These are phyloP conservation scores for Madurella mycetomatis DNA, from an alignment of 2,329 filamentous ascomycete genomes.

Conservation along the genomic window DNA sequence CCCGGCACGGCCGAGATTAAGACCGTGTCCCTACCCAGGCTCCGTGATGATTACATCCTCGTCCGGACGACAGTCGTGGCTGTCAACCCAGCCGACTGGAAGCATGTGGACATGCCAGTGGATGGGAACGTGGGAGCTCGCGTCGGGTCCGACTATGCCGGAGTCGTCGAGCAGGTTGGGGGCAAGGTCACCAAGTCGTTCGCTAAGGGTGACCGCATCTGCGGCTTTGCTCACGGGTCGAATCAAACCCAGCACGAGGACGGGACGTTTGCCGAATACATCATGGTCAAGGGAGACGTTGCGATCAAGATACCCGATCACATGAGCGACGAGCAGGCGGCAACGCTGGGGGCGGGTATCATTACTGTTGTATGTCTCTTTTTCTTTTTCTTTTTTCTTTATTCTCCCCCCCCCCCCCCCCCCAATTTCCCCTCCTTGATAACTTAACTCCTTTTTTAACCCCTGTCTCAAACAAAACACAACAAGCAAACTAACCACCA, in stretches of 20 bases:
- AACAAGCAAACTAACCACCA: too few relatives aligned
- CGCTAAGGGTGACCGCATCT: slow-evolving; percentile 45
- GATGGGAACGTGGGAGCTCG: slow-evolving; percentile 1
- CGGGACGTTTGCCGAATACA: slow-evolving; percentile 41
- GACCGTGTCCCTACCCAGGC: slow-evolving; percentile 22
- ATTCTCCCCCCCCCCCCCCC: neutral
- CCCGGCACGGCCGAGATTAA: slow-evolving; percentile 21
- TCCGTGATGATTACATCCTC: slow-evolving; percentile 29
- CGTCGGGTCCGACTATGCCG: slow-evolving; percentile 45
- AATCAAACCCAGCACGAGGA: slow-evolving; percentile 36
- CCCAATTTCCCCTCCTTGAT: too few relatives aligned
- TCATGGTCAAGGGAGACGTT: slow-evolving; percentile 36
- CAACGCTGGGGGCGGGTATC: slow-evolving; percentile 38
- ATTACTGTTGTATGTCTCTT: slow-evolving; percentile 35
- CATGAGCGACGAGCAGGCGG: slow-evolving; percentile 44
- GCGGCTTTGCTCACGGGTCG: slow-evolving; percentile 38
- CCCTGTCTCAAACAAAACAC: too few relatives aligned
- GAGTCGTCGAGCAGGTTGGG: slow-evolving; percentile 44
- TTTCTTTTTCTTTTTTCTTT: too few relatives aligned
- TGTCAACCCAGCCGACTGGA: slow-evolving; percentile 32
- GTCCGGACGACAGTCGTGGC: slow-evolving; percentile 27
- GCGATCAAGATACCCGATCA: slow-evolving; percentile 42
- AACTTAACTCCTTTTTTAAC: too few relatives aligned
- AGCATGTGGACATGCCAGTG: slow-evolving; percentile 16
- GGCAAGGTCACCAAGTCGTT: slow-evolving; percentile 38